Percentiles rank a stretch among this genome's conserved stretches.
These are phyloP conservation scores for Penicillium nucicola DNA, from an alignment of 495 filamentous ascomycete species.

Conservation along the genomic window DNA sequence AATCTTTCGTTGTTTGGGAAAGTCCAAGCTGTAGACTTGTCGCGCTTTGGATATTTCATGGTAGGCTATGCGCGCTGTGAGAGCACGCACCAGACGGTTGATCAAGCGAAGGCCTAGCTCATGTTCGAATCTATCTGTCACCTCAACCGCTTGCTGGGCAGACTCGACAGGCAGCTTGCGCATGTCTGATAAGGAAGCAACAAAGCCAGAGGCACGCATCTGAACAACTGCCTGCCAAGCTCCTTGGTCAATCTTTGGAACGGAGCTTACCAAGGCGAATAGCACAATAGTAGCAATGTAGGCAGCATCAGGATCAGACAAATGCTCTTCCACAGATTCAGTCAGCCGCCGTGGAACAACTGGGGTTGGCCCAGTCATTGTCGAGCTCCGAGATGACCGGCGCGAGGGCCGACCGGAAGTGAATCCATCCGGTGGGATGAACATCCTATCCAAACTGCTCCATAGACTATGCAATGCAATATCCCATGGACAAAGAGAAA, in stretches of 20 bases:
- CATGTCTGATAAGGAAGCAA: slow-evolving; percentile 46
- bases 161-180: slow-evolving; percentile 28
- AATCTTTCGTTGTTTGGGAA: slow-evolving; percentile 25
- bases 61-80: slow-evolving; percentile 51
- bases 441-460: slow-evolving; percentile 65
- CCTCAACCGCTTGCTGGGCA: slow-evolving; percentile 30
- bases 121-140: slow-evolving; percentile 57
- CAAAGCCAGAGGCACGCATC: slow-evolving; percentile 51
- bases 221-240: slow-evolving; percentile 50
- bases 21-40: slow-evolving; percentile 28
- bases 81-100: slow-evolving; percentile 50
- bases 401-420: slow-evolving; percentile 34
- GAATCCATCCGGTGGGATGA: slow-evolving; percentile 60
- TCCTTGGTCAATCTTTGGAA: slow-evolving; percentile 42
- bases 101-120: slow-evolving; percentile 57
- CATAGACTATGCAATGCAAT: slow-evolving; percentile 76
- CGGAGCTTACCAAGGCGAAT: slow-evolving; percentile 52
- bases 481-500: slow-evolving; percentile 41
- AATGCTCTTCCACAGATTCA: slow-evolving; percentile 30
- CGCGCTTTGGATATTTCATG: slow-evolving; percentile 49
- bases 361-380: slow-evolving; percentile 18
- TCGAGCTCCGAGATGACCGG: slow-evolving; percentile 35
- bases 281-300: slow-evolving; percentile 54
- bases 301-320: slow-evolving; percentile 55
- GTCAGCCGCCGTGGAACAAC: slow-evolving; percentile 28